Conservation (phyloP, 352 stramenopile species). For the Aphanomyces astaci region DNA sequence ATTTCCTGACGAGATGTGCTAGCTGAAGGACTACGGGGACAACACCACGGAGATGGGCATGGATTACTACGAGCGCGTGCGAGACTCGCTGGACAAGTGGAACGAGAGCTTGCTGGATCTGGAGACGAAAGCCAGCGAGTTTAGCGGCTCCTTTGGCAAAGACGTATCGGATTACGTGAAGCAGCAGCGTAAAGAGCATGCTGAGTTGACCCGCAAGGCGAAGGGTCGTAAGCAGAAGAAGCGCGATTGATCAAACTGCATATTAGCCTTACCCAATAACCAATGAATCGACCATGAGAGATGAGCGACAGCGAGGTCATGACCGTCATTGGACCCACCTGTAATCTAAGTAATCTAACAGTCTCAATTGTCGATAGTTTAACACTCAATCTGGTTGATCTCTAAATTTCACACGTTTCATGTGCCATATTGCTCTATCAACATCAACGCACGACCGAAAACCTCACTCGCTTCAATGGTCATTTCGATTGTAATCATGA, state of each 20-base stretch:
- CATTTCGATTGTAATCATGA: too few relatives aligned
- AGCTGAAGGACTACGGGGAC: neutral
- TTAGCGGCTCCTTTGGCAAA: neutral
- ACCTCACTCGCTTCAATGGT: too few relatives aligned
- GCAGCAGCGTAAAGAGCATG: neutral
- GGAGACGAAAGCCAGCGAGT: neutral
- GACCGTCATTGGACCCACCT: too few relatives aligned
- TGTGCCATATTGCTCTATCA: neutral
- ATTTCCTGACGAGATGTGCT: neutral
- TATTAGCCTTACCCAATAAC: too few relatives aligned
- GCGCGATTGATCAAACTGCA: too few relatives aligned
- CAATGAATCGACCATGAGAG: too few relatives aligned
- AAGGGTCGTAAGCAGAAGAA: neutral
- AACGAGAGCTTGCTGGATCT: neutral
- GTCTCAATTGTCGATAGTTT: too few relatives aligned
- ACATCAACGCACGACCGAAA: neutral
- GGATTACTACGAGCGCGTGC: neutral
- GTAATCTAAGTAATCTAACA: too few relatives aligned
- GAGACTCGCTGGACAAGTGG: neutral
- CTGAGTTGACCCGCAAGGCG: neutral
- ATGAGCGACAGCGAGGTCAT: too few relatives aligned
- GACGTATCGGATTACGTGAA: neutral
- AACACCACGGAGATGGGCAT: neutral
- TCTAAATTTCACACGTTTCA: neutral
- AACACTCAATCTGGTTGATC: too few relatives aligned